A percentile compares a stretch with the other conserved stretches of the same genome.
phyloP scores from a whole-genome alignment of 306 rosid genomes.

The Quercus variabilis region DNA sequence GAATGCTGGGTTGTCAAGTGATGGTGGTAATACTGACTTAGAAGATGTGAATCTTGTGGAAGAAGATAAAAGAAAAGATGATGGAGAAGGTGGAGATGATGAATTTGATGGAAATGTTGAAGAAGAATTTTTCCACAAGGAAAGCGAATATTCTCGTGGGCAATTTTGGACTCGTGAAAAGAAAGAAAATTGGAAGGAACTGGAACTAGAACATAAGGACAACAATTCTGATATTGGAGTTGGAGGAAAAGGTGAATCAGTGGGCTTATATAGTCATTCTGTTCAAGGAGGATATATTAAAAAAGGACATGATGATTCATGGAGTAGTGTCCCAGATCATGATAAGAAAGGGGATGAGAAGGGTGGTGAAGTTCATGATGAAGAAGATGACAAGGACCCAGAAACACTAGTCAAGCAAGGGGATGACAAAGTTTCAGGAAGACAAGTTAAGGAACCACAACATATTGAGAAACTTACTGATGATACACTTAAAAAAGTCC shows the following conservation, averaged over 20 bases:
- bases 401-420: not conserved
- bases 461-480: not conserved
- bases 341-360: not conserved
- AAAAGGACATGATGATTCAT: not conserved
- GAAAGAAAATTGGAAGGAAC: not conserved
- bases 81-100: conserved; percentile 1
- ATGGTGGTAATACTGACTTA: not conserved
- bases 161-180: no score
- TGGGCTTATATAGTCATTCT: no score
- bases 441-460: not conserved
- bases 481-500: not conserved
- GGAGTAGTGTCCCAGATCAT: not conserved
- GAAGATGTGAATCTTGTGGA: not conserved
- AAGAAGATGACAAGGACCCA: not conserved
- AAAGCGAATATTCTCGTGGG: no score
- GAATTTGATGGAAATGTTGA: not conserved
- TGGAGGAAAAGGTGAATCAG: no score
- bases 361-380: not conserved
- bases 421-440: not conserved
- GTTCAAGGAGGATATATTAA: not conserved
- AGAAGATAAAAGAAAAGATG: not conserved
- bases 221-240: not conserved
- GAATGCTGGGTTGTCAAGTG: not conserved
- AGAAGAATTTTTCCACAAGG: not conserved
- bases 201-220: not conserved